Percentiles rank a stretch among this genome's conserved stretches.
phyloP scores from a whole-genome alignment of 352 stramenopile species.

The Peronosclerospora sorghi region DNA sequence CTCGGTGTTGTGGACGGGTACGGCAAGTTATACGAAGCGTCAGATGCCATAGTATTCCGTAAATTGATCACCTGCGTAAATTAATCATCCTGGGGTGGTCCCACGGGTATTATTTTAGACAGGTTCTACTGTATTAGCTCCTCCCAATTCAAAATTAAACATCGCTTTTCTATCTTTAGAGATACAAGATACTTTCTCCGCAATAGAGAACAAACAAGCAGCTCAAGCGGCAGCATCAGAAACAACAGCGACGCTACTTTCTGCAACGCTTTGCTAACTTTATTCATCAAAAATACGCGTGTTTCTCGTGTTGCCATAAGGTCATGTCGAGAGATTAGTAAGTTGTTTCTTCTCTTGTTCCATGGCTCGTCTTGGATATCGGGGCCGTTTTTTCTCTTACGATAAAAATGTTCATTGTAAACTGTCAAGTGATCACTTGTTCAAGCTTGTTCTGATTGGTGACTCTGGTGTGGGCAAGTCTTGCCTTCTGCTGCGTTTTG shows the following conservation, averaged over 20 bases:
- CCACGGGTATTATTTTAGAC: too few relatives aligned
- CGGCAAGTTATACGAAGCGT: too few relatives aligned
- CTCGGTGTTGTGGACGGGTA: too few relatives aligned
- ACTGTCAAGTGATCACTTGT: slow-evolving; percentile 85
- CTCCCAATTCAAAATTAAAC: too few relatives aligned
- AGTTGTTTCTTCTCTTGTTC: slow-evolving; percentile 3
- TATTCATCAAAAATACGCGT: too few relatives aligned
- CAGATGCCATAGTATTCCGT: too few relatives aligned
- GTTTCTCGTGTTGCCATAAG: background rate
- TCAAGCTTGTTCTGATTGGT: slow-evolving; percentile 98
- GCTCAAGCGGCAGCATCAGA: too few relatives aligned
- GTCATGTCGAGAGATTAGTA: slow-evolving; percentile 79
- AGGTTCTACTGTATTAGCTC: too few relatives aligned
- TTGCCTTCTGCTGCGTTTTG: slow-evolving; percentile 95
- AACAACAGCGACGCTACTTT: too few relatives aligned
- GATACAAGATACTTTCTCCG: background rate
- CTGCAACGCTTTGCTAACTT: too few relatives aligned
- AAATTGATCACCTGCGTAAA: too few relatives aligned
- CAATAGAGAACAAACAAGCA: background rate
- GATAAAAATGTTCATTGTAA: slow-evolving; percentile 1
- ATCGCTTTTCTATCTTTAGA: slow-evolving; percentile 3
- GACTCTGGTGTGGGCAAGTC: slow-evolving; percentile 98
- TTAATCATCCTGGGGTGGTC: too few relatives aligned
- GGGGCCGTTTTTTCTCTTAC: slow-evolving; percentile 7
- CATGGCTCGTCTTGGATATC: slow-evolving; percentile 2